Base-by-base conservation (phyloP, 352 stramenopile species). In the Globisporangium perplexum region DNA sequence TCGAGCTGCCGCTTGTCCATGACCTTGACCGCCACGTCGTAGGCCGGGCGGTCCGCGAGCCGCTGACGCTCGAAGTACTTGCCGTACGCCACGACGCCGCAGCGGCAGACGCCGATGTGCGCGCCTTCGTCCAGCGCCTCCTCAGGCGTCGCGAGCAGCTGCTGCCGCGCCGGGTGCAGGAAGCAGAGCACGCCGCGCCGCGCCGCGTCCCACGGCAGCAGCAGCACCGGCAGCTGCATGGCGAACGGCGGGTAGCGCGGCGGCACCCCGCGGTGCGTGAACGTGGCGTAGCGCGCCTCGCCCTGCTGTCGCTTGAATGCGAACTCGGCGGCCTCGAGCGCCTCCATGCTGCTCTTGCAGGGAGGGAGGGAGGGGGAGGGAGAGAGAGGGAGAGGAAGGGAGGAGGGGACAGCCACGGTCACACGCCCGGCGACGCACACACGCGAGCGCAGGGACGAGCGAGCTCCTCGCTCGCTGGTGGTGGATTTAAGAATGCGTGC, bases 21-120 rank as follows among this genome's bases (percentile, higher is more conserved):
- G 55, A 88, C 62, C 54, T 91, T 91, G 45, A 91, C 54, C 22
- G 81, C 81, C 17, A 91, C 72, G 57, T 87, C 76, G 59, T 75
- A 89, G 24, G 55, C 20, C 28, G 49, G 42, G 2, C 43, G 50
- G 30, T 59, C 47, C 22, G 62, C 30, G 2, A 71, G 56, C 3
- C 50, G 51, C 35, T 67, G 65, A 24, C 77, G 74, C 48, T 79
- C 71, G 54, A 88, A 91, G 55, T 86, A 91, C 54, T 86, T 83
- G 62, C 72, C 78, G 20, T 75, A 74, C 46, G 77, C 77, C 53
- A 91, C 81, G 43, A 91, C 77, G 6, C 81, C 81, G 53, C 81
- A 91, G 47, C 81, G 77, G 49, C 81, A 91, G 17, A 88, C 64
- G 30, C 68, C 72, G 15, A 91, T 66, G 45, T 86, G 72, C 22